Percentiles rank a stretch among this genome's conserved stretches.
Conservation (phyloP, 2,329 filamentous ascomycete species). For the Pyrenophora teres region DNA sequence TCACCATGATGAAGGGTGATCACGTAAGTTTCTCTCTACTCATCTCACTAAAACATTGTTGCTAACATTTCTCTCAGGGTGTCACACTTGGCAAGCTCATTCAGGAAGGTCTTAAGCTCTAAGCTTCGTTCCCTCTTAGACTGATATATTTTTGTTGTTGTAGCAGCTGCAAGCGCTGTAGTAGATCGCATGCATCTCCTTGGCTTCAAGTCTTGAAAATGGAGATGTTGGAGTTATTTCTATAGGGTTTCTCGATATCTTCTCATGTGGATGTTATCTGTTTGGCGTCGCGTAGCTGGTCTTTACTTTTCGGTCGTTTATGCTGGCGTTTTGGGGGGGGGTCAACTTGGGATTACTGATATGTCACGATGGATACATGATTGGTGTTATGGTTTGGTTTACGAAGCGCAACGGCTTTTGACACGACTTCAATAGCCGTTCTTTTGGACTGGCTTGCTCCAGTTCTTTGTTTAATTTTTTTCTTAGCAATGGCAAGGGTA, state of each 20-base stretch:
- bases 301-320: too few species aligned
- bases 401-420: too few species aligned
- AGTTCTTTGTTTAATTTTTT: too few species aligned
- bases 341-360: too few species aligned
- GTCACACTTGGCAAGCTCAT: constrained; percentile 51
- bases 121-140: constrained; percentile 4
- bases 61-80: constrained; percentile 39
- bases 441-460: too few species aligned
- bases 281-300: constrained; percentile 16
- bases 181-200: constrained; percentile 38
- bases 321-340: constrained; percentile 1
- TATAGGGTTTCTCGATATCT: background rate
- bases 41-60: too few species aligned
- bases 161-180: too few species aligned
- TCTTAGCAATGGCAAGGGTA: too few species aligned
- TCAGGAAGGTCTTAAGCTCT: constrained; percentile 49
- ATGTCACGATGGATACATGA: too few species aligned
- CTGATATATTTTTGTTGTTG: constrained; percentile 10
- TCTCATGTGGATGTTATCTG: background rate
- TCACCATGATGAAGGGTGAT: constrained; percentile 74
- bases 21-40: constrained; percentile 50
- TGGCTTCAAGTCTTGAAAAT: constrained; percentile 41
- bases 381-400: too few species aligned
- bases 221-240: constrained; percentile 36
- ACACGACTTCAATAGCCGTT: too few species aligned